Base-by-base conservation (phyloP, 78 protist genomes). In the Salpingoeca rosetta region DNA sequence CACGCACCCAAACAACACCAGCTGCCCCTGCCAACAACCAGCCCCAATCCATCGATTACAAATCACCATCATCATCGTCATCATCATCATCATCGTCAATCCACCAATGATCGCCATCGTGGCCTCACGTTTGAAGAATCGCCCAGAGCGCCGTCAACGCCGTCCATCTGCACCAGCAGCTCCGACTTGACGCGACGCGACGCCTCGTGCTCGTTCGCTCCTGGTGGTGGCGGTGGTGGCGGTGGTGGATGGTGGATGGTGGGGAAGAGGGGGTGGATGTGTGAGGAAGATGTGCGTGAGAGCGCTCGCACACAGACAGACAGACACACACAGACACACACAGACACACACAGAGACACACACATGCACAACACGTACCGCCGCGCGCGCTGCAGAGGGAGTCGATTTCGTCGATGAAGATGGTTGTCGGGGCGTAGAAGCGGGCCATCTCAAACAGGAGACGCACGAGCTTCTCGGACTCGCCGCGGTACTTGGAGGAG, bases 331-430 rank as follows among this genome's bases (percentile, higher is more conserved):
- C 65, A 51, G 65, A n/a, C n/a, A n/a, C n/a, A n/a, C n/a, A n/a
- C n/a, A n/a, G n/a, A n/a, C n/a, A n/a, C 65, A 51, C 65, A 51
- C 65, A 51, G 17, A 51, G 65, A 51, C 65, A 51, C 65, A 51
- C 17, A 51, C 65, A 51, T n/a, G n/a, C n/a, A n/a, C n/a, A n/a
- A n/a, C n/a, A n/a, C n/a, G n/a, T 51, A 51, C 65, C 65, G 65
- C 65, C 65, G 17, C 65, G 65, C 65, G 65, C 7, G 65, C 65
- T 51, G 74, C 65, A 3, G 45, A 24, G 57, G 38, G 75, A 1
- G 56, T 92, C 95, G 37, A 94, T 85, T 81, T 94, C 97, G 88
- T 94, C 97, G 56, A 94, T 90, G 45, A 94, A 94, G 43, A 94
- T 91, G 57, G 94, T 92, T 31, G 85, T 40, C 17, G 97, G 97